Percentiles rank a stretch among this genome's conserved stretches.
These are phyloP conservation scores for Pyrenophora tritici-repentis DNA, from an alignment of 2,329 filamentous ascomycete species.

Conservation along the genomic window DNA sequence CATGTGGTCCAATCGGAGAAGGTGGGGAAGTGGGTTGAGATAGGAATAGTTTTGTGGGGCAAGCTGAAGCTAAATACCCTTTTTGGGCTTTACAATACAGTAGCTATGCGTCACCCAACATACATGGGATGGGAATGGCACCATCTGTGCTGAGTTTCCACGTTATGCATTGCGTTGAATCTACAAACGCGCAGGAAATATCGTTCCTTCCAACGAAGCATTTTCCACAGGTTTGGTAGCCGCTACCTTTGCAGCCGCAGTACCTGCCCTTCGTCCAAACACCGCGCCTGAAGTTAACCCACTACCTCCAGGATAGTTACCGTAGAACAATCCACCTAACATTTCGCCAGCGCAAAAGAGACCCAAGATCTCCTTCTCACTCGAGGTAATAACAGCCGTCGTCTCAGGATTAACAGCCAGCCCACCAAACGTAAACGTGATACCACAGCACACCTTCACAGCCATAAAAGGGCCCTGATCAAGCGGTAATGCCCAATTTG, in stretches of 20 bases:
- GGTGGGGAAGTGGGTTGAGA: no score
- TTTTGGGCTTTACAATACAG: no score
- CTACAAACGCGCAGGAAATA: no score
- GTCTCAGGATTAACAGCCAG: conserved; percentile 62
- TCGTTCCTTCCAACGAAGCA: no score
- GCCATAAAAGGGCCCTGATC: conserved; percentile 64
- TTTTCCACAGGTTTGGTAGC: background rate
- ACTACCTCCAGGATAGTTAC: conserved; percentile 66
- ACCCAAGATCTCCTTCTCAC: conserved; percentile 56
- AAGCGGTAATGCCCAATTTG: conserved; percentile 68
- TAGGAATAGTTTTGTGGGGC: no score
- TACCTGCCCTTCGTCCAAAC: conserved; percentile 54
- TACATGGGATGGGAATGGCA: no score
- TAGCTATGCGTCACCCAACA: no score
- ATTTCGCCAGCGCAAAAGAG: conserved; percentile 69
- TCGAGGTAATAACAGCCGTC: conserved; percentile 56
- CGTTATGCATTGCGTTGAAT: background rate
- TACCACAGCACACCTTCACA: conserved; percentile 66
- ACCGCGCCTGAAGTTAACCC: conserved; percentile 64
- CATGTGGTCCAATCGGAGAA: conserved; percentile 8
- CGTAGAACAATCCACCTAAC: conserved; percentile 55
- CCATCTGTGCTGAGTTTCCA: background rate
- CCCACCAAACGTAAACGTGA: conserved; percentile 73
- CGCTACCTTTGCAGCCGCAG: conserved; percentile 25
- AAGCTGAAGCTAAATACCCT: no score